Conservation (phyloP, 257 asterid species). For the Ocimum tenuiflorum region DNA sequence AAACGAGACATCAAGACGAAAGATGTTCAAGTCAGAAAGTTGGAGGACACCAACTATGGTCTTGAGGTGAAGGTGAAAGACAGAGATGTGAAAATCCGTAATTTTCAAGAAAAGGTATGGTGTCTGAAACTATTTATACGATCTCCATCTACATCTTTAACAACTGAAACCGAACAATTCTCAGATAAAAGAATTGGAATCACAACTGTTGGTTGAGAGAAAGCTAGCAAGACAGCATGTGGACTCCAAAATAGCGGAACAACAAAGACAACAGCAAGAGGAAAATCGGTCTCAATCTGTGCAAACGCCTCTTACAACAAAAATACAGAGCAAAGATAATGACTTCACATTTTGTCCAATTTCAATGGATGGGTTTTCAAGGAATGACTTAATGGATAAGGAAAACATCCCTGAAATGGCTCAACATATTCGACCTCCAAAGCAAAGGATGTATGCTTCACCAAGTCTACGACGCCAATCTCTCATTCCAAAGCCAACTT, state of each 20-base stretch:
- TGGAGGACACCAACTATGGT: constrained; percentile 83
- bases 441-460: constrained; percentile 30
- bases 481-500: constrained; percentile 61
- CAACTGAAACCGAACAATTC: constrained; percentile 6
- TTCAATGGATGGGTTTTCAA: constrained; percentile 24
- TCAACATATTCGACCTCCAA: constrained; percentile 43
- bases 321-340: constrained; percentile 31
- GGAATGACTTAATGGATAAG: constrained; percentile 43
- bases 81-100: constrained; percentile 61
- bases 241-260: constrained; percentile 69
- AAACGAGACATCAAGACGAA: constrained; percentile 73
- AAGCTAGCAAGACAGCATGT: constrained; percentile 85
- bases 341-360: constrained; percentile 39
- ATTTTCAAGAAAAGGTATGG: constrained; percentile 85
- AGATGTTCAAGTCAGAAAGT: constrained; percentile 64
- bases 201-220: constrained; percentile 80
- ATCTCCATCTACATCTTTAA: background rate
- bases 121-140: background rate
- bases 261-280: constrained; percentile 41
- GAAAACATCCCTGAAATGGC: constrained; percentile 58
- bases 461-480: constrained; percentile 58
- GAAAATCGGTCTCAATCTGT: constrained; percentile 37
- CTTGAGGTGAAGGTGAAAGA: constrained; percentile 79
- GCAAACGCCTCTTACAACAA: constrained; percentile 58
- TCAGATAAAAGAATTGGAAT: constrained; percentile 92